A percentile compares a stretch with the other conserved stretches of the same genome.
These are phyloP conservation scores for Microcyclospora tardicrescens DNA, from an alignment of 2,329 filamentous ascomycete species.

Conservation along the genomic window DNA sequence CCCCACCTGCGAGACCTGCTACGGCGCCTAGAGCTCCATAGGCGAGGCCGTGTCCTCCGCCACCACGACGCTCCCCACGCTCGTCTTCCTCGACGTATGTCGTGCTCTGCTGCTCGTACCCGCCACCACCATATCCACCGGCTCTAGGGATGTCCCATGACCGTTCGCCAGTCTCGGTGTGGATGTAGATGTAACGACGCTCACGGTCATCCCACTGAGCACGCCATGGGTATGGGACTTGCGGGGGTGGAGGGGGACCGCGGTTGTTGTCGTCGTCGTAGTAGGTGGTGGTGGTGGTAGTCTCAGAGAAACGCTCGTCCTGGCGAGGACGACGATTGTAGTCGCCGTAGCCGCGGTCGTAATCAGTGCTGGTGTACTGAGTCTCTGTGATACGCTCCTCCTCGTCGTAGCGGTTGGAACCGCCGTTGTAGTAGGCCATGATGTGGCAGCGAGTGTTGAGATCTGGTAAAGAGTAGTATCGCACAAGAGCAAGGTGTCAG, in stretches of 20 bases:
- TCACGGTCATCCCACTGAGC: slow-evolving; percentile 31
- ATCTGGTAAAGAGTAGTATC: too few species aligned
- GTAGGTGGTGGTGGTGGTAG: slow-evolving; percentile 1
- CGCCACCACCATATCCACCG: slow-evolving; percentile 6
- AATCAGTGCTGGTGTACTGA: slow-evolving; percentile 2
- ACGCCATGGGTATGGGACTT: slow-evolving; percentile 31
- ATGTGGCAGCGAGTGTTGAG: too few species aligned
- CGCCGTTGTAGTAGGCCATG: not conserved
- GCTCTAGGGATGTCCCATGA: slow-evolving; percentile 25
- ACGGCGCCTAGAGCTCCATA: slow-evolving; percentile 30
- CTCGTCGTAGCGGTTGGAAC: slow-evolving; percentile 1
- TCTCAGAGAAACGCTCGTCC: slow-evolving; percentile 4
- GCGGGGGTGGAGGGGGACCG: slow-evolving; percentile 16
- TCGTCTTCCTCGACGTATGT: slow-evolving; percentile 7
- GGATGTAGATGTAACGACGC: slow-evolving; percentile 33
- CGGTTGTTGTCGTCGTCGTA: slow-evolving; percentile 3
- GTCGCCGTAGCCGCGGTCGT: slow-evolving; percentile 2
- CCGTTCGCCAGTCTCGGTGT: slow-evolving; percentile 33
- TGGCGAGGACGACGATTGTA: slow-evolving; percentile 2
- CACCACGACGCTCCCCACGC: slow-evolving; percentile 9
- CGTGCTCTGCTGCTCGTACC: slow-evolving; percentile 7
- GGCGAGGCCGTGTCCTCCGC: slow-evolving; percentile 15
- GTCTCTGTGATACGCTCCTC: slow-evolving; percentile 4
- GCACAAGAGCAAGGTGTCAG: too few species aligned
- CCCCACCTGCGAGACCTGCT: slow-evolving; percentile 31